Conservation (phyloP, 2,329 filamentous ascomycete species). For the Pestalotiopsis fici region DNA sequence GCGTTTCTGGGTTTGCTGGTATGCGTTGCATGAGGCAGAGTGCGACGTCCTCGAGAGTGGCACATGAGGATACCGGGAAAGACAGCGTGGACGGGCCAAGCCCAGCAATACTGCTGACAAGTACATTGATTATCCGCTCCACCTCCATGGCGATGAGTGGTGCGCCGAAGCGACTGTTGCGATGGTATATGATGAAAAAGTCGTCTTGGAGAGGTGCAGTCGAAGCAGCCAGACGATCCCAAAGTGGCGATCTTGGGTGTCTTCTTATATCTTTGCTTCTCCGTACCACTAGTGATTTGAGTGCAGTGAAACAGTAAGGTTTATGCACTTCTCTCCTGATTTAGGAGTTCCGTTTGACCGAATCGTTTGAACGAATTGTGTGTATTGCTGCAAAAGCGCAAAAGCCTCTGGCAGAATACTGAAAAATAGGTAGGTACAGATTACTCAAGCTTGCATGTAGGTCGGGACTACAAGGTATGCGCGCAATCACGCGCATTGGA, state of each 20-base stretch:
- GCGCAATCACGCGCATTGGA: background rate
- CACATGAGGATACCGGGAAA: constrained; percentile 68
- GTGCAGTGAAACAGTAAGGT: background rate
- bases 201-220: background rate
- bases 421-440: background rate
- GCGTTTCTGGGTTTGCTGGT: constrained; percentile 47
- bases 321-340: background rate
- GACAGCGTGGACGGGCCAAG: constrained; percentile 80
- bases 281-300: background rate
- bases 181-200: background rate
- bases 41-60: constrained; percentile 69
- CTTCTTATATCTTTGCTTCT: background rate
- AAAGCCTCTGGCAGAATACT: too few species aligned
- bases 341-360: too few species aligned
- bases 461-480: too few species aligned
- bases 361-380: background rate
- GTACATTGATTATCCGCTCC: constrained; percentile 67
- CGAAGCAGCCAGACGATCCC: background rate
- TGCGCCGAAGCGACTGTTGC: background rate
- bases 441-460: background rate
- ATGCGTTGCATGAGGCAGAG: constrained; percentile 62
- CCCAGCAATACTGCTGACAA: constrained; percentile 83
- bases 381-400: background rate
- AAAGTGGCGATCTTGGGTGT: background rate
- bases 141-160: background rate